Conservation (phyloP, 306 rosid species). For the Albizia julibrissin region DNA sequence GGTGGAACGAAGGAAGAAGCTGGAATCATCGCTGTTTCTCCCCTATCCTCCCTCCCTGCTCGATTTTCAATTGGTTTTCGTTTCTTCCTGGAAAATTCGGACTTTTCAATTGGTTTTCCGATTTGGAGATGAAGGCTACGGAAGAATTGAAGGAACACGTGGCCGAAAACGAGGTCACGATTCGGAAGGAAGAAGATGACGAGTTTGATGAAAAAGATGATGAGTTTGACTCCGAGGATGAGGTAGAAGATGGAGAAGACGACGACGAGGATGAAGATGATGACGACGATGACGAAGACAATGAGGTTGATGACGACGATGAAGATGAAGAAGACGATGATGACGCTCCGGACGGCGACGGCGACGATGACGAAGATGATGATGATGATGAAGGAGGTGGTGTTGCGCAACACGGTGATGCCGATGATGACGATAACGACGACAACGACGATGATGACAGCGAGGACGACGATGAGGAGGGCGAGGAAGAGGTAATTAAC, state of each 20-base stretch:
- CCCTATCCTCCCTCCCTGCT: slow-evolving; percentile 31
- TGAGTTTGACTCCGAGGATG: slow-evolving; percentile 43
- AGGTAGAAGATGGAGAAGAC: slow-evolving; percentile 54
- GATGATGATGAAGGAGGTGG: slow-evolving; percentile 47
- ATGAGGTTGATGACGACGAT: slow-evolving; percentile 29
- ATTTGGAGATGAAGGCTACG: slow-evolving; percentile 56
- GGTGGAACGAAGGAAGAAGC: slow-evolving; percentile 69
- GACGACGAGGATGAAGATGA: slow-evolving; percentile 53
- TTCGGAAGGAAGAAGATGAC: slow-evolving; percentile 36
- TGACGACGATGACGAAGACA: slow-evolving; percentile 33
- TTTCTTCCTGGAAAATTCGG: slow-evolving; percentile 15
- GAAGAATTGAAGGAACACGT: slow-evolving; percentile 52
- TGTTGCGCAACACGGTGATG: slow-evolving; percentile 35
- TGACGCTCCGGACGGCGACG: slow-evolving; percentile 55
- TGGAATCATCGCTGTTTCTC: slow-evolving; percentile 41
- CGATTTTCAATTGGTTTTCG: slow-evolving; percentile 37
- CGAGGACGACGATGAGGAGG: slow-evolving; percentile 20
- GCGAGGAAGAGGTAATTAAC: slow-evolving; percentile 42
- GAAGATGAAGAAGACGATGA: slow-evolving; percentile 47
- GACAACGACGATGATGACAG: slow-evolving; percentile 19
- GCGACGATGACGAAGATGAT: slow-evolving; percentile 45
- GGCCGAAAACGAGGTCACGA: slow-evolving; percentile 52
- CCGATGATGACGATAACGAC: slow-evolving; percentile 34
- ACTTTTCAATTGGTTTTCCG: slow-evolving; percentile 20
- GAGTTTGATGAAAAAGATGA: slow-evolving; percentile 43